Evolutionary conservation across 2,329 filamentous ascomycete species (phyloP).

Genomic region (Alternaria burnsii): DNA sequence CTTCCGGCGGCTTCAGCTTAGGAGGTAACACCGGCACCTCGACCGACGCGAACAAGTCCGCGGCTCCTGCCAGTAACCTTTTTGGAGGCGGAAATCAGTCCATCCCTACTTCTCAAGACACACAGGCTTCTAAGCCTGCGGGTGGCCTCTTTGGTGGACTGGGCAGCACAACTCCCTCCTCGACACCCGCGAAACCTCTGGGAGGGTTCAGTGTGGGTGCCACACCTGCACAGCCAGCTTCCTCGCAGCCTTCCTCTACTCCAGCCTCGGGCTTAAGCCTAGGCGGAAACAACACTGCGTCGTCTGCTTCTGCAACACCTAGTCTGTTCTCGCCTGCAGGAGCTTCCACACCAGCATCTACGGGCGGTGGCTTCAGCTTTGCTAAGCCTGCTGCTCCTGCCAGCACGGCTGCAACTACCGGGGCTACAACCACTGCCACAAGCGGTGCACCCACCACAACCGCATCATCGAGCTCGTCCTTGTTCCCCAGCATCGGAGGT

Average conservation of each 20-base stretch:
- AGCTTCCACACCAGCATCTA: slow-evolving; percentile 18
- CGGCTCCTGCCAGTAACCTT: slow-evolving; percentile 30
- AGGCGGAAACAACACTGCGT: slow-evolving; percentile 32
- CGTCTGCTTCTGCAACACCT: slow-evolving; percentile 35
- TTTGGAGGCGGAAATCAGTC: slow-evolving; percentile 35
- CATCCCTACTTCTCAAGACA: slow-evolving; percentile 41
- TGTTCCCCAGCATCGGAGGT: slow-evolving; percentile 30
- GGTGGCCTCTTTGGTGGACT: slow-evolving; percentile 36
- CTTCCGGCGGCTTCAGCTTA: slow-evolving; percentile 28
- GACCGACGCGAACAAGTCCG: slow-evolving; percentile 44
- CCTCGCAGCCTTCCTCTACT: slow-evolving; percentile 31
- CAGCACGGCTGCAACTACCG: slow-evolving; percentile 29
- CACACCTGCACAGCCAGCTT: slow-evolving; percentile 34
- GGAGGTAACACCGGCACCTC: slow-evolving; percentile 37
- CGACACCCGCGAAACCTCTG: slow-evolving; percentile 41
- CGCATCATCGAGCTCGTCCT: slow-evolving; percentile 26
- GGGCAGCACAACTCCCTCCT: slow-evolving; percentile 40
- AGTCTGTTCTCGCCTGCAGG: slow-evolving; percentile 32
- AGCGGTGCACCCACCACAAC: slow-evolving; percentile 26
- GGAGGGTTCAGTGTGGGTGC: slow-evolving; percentile 38
- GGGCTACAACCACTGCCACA: slow-evolving; percentile 30
- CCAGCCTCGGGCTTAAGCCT: slow-evolving; percentile 26
- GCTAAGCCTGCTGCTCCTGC: slow-evolving; percentile 24
- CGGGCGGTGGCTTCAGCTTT: slow-evolving; percentile 30
- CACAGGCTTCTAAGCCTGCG: slow-evolving; percentile 45